Evolutionary conservation across 345 rosid genomes (phyloP).

Genomic region (Kernera saxatilis): DNA sequence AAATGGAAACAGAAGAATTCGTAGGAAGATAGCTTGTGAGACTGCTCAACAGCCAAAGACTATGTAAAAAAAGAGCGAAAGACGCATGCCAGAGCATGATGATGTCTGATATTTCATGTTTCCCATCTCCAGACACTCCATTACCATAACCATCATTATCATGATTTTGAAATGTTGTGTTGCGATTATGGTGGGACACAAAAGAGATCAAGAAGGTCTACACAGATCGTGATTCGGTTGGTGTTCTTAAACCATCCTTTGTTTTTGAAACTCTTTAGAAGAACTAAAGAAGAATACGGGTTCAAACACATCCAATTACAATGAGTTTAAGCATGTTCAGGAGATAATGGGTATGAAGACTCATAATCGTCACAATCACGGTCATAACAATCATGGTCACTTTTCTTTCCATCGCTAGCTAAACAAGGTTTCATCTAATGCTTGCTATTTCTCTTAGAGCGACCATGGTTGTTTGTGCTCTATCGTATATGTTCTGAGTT

Average conservation of each 20-base stretch:
- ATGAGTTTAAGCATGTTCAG: slow-evolving; percentile 61
- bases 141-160: slow-evolving; percentile 28
- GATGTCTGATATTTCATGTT: too few species aligned
- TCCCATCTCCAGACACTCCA: too few species aligned
- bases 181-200: slow-evolving; percentile 69
- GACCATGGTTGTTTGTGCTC: too few species aligned
- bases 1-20: too few species aligned
- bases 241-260: slow-evolving; percentile 68
- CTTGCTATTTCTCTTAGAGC: too few species aligned
- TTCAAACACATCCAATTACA: slow-evolving; percentile 62
- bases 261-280: slow-evolving; percentile 51
- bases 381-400: slow-evolving; percentile 7
- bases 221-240: slow-evolving; percentile 67
- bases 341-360: slow-evolving; percentile 56
- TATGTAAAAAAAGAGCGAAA: too few species aligned
- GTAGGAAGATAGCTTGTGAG: too few species aligned
- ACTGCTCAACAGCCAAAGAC: too few species aligned
- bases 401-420: too few species aligned
- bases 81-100: too few species aligned
- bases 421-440: too few species aligned
- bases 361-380: slow-evolving; percentile 34
- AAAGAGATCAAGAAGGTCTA: slow-evolving; percentile 42
- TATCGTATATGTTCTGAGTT: too few species aligned
- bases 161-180: slow-evolving; percentile 64
- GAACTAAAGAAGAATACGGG: slow-evolving; percentile 74